These are phyloP conservation scores for Neonectria sp. DNA, from an alignment of 2,329 filamentous ascomycete species.

Conservation along the genomic window DNA sequence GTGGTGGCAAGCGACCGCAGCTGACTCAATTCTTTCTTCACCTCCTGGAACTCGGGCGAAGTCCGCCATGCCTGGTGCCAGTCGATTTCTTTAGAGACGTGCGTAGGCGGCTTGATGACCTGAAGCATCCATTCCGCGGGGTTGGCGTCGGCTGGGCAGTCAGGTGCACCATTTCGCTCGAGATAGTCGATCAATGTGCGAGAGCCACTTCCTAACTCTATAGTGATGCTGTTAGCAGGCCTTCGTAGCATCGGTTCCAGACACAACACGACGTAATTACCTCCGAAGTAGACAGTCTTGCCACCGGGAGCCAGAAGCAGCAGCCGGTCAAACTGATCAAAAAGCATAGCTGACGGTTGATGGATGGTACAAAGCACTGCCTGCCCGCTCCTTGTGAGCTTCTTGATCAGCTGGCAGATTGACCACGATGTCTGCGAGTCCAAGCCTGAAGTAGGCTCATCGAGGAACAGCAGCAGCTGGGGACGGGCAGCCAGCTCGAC, in stretches of 20 bases:
- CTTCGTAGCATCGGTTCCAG: too few species aligned
- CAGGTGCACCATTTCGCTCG: constrained; percentile 75
- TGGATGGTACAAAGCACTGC: constrained; percentile 66
- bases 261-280: not conserved
- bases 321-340: constrained; percentile 67
- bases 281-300: constrained; percentile 32
- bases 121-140: constrained; percentile 69
- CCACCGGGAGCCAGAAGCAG: constrained; percentile 56
- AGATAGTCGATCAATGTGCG: constrained; percentile 78
- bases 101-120: too few species aligned
- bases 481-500: constrained; percentile 59
- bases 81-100: constrained; percentile 55
- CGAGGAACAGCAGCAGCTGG: constrained; percentile 64
- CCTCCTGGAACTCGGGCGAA: constrained; percentile 66
- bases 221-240: constrained; percentile 72
- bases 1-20: too few species aligned
- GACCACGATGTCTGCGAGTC: constrained; percentile 76
- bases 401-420: constrained; percentile 77
- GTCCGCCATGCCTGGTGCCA: constrained; percentile 74
- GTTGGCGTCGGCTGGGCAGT: constrained; percentile 77
- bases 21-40: constrained; percentile 69
- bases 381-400: constrained; percentile 66
- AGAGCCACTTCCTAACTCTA: too few species aligned
- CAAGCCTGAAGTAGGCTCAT: constrained; percentile 66
- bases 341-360: constrained; percentile 55